Evolutionary conservation across 768 basidiomycete genomes (phyloP).

Genomic region (Podaxis carcinomalis): DNA sequence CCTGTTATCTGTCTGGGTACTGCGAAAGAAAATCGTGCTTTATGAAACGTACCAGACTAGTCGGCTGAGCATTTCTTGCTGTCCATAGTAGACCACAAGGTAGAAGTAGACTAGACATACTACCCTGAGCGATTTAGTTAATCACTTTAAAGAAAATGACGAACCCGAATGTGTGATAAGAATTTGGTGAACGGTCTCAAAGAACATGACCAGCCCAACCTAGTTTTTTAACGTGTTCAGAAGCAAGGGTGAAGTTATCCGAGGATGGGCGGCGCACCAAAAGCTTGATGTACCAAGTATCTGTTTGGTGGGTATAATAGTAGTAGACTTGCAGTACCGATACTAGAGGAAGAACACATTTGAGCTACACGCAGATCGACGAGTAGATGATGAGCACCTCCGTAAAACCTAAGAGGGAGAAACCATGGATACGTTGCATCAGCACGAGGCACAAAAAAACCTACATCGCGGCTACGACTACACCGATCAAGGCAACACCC

Average conservation of each 20-base stretch:
- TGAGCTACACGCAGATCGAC: not conserved
- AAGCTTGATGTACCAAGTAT: conserved; percentile 42
- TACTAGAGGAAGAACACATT: conserved; percentile 29
- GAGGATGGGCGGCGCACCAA: conserved; percentile 30
- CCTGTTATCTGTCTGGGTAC: conserved; percentile 18
- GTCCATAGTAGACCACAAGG: conserved; percentile 36
- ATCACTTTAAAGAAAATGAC: conserved; percentile 3
- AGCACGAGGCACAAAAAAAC: conserved; percentile 16
- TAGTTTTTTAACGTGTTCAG: conserved; percentile 16
- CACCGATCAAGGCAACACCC: conserved; percentile 48
- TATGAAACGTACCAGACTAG: conserved; percentile 37
- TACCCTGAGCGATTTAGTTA: not conserved
- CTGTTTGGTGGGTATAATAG: conserved; percentile 48
- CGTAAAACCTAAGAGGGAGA: conserved; percentile 36
- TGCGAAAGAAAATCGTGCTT: not conserved
- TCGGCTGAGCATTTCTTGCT: conserved; percentile 20
- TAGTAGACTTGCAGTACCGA: conserved; percentile 52
- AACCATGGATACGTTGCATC: not conserved
- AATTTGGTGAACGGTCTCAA: conserved; percentile 50
- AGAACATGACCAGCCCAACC: conserved; percentile 45
- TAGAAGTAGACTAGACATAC: conserved; percentile 42
- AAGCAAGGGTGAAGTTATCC: not conserved
- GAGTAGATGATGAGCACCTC: conserved; percentile 30
- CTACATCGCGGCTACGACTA: conserved; percentile 44
- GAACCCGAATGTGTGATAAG: conserved; percentile 49